Percentiles rank a stretch among this genome's conserved stretches.
Conservation (phyloP, 345 rosid species). For the Microcos paniculata region DNA sequence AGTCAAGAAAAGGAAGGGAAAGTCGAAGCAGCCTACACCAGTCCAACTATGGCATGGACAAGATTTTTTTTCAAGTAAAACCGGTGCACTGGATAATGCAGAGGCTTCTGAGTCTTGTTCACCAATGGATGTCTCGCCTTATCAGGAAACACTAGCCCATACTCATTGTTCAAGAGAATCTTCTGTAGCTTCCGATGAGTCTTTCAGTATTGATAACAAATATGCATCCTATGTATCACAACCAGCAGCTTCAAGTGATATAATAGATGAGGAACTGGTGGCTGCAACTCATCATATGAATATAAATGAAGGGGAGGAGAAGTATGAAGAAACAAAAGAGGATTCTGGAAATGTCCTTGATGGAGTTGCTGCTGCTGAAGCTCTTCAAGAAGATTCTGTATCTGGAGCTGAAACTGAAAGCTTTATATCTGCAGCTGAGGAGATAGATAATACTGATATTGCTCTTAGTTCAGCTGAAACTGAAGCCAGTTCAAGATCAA, state of each 20-base stretch:
- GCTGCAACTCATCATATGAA: slow-evolving; percentile 63
- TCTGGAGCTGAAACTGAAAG: slow-evolving; percentile 89
- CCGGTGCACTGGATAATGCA: slow-evolving; percentile 37
- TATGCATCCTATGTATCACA: slow-evolving; percentile 35
- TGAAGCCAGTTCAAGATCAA: slow-evolving; percentile 60
- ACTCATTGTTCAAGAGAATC: slow-evolving; percentile 43
- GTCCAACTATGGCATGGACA: slow-evolving; percentile 50
- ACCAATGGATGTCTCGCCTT: slow-evolving; percentile 88
- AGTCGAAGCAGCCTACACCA: slow-evolving; percentile 52
- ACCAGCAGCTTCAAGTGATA: slow-evolving; percentile 33
- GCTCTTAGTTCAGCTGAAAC: slow-evolving; percentile 49
- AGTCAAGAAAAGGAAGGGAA: slow-evolving; percentile 61
- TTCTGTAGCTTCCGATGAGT: slow-evolving; percentile 62
- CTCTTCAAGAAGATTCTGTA: slow-evolving; percentile 42
- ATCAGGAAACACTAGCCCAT: slow-evolving; percentile 46
- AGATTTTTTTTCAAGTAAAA: slow-evolving; percentile 48
- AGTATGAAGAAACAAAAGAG: slow-evolving; percentile 29
- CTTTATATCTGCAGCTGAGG: slow-evolving; percentile 84
- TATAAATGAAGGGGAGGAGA: slow-evolving; percentile 43
- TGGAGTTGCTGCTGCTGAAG: slow-evolving; percentile 38
- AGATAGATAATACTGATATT: slow-evolving; percentile 57
- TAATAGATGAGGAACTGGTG: slow-evolving; percentile 57
- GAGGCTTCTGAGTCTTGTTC: slow-evolving; percentile 69
- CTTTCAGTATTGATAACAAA: slow-evolving; percentile 36
- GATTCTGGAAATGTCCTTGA: slow-evolving; percentile 30